Percentiles rank a stretch among this genome's conserved stretches.
Conservation (phyloP, 495 filamentous ascomycete species). For the Lasiosphaeria miniovina region DNA sequence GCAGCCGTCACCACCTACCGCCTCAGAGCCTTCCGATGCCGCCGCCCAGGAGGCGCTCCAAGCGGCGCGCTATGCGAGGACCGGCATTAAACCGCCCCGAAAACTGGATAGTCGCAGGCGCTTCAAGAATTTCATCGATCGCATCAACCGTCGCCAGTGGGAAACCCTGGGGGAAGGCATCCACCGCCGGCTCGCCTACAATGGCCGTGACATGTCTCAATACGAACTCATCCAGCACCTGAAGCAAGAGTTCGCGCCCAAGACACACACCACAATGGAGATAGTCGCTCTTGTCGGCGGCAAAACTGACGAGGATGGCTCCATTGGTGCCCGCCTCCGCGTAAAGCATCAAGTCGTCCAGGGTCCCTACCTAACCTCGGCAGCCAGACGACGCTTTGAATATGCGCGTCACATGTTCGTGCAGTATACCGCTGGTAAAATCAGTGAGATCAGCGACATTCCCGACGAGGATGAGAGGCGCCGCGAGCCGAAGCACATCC, state of each 20-base stretch:
- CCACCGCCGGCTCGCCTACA: conserved; percentile 20
- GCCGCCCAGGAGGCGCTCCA: neutral
- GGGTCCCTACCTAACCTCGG: neutral
- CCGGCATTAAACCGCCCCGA: conserved; percentile 9
- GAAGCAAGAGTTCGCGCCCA: conserved; percentile 16
- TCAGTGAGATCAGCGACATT: conserved; percentile 23
- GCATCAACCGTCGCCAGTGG: conserved; percentile 24
- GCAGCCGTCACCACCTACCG: neutral
- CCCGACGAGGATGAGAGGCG: conserved; percentile 19
- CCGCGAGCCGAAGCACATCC: conserved; percentile 15
- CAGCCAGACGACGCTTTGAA: conserved; percentile 8
- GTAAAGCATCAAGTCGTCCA: conserved; percentile 10
- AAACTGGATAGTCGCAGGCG: conserved; percentile 14
- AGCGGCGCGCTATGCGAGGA: neutral
- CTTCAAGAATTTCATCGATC: conserved; percentile 20
- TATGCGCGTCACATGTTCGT: conserved; percentile 22
- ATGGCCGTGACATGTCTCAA: conserved; percentile 21
- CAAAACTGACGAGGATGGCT: conserved; percentile 4
- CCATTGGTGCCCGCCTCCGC: conserved; percentile 15
- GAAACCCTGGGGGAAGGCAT: conserved; percentile 12
- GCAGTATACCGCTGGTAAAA: conserved; percentile 24
- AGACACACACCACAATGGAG: conserved; percentile 19
- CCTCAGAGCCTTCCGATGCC: neutral
- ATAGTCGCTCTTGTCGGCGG: conserved; percentile 21
- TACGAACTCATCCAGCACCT: conserved; percentile 22